A percentile compares a stretch with the other conserved stretches of the same genome.
Conservation (phyloP, 164 flowering plant genomes). For the Nelumbo lutea region DNA sequence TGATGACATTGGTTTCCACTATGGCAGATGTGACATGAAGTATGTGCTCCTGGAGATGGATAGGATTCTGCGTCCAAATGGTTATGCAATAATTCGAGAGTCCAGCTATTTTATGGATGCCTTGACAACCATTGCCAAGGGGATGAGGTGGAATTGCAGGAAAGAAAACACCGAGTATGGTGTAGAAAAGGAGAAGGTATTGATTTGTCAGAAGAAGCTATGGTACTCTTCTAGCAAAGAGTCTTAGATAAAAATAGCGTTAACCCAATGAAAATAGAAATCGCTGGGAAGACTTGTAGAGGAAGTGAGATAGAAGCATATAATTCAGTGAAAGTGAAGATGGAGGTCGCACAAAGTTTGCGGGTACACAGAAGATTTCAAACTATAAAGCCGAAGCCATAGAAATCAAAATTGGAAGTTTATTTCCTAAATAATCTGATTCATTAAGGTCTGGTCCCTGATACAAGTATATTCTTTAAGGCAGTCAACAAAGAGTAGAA, state of each 20-base stretch:
- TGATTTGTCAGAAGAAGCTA: slow-evolving; percentile 86
- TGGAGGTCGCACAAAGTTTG: background rate
- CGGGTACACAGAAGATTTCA: background rate
- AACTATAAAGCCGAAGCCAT: background rate
- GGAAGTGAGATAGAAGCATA: background rate
- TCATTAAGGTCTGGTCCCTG: slow-evolving; percentile 1
- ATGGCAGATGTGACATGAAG: slow-evolving; percentile 86
- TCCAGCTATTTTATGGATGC: slow-evolving; percentile 67
- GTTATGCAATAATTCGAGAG: slow-evolving; percentile 76
- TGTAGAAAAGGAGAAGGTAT: slow-evolving; percentile 61
- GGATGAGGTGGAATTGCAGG: slow-evolving; percentile 84
- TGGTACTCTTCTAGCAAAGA: slow-evolving; percentile 61
- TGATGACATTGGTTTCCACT: background rate
- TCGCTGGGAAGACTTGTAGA: background rate
- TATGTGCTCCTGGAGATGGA: slow-evolving; percentile 89
- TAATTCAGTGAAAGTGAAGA: background rate
- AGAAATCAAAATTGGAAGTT: background rate
- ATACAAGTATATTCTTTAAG: slow-evolving; percentile 21
- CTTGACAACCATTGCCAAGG: slow-evolving; percentile 60
- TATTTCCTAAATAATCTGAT: slow-evolving; percentile 7
- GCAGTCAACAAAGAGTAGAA: background rate
- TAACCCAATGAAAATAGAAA: background rate
- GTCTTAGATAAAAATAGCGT: slow-evolving; percentile 22
- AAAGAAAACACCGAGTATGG: slow-evolving; percentile 70
- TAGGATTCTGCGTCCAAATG: slow-evolving; percentile 74